Base-by-base conservation (phyloP, 208 protist species). In the Phytomonas francai region DNA sequence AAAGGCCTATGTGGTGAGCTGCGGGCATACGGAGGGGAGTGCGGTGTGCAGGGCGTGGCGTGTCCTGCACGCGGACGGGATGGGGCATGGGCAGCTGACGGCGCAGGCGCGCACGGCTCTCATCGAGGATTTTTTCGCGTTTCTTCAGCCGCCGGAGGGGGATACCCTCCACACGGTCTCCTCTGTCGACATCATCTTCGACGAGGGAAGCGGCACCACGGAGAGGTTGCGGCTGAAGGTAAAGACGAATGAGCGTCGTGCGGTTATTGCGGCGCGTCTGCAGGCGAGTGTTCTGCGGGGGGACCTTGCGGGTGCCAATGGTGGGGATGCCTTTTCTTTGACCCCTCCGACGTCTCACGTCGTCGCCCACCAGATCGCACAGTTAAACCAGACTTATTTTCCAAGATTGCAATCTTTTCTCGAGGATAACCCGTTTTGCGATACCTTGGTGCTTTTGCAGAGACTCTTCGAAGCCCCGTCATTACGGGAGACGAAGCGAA, bases 41-140 rank as follows among this genome's bases (percentile, higher is more conserved):
- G 69, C 85, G 36, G 71, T 94, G 31, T 94, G 88, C 65, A 79
- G 88, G 16, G 88, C 77, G 22, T 94, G 88, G 86, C 62, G 71
- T 4, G 71, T 91, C 63, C 80, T 94, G 49, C 84, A 89, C 60
- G 29, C 42, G 19, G 27, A 62, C 22, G 31, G 70, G 12, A 33
- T 31, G 54, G 39, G 31, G 39, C 67, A 61, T n/a, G n/a, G 12
- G 16, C 28, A 12, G 60, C 49, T 32, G n/a, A 16, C 34, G 28
- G 16, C 33, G 67, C 36, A 80, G 68, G 82, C 85, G 11, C 74
- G 79, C 16, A 16, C 58, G 31, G 67, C 65, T 57, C 70, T 93
- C 28, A 75, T 87, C 67, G 70, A 78, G 19, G 87, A 90, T 72
- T 72, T 92, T 27, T 70, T 92, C 14, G 72, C 73, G 2, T 71